Evolutionary conservation across 768 basidiomycete species (phyloP), one percentile per base, ranked within the genome.

Genomic region (Scleroderma bovista): DNA sequence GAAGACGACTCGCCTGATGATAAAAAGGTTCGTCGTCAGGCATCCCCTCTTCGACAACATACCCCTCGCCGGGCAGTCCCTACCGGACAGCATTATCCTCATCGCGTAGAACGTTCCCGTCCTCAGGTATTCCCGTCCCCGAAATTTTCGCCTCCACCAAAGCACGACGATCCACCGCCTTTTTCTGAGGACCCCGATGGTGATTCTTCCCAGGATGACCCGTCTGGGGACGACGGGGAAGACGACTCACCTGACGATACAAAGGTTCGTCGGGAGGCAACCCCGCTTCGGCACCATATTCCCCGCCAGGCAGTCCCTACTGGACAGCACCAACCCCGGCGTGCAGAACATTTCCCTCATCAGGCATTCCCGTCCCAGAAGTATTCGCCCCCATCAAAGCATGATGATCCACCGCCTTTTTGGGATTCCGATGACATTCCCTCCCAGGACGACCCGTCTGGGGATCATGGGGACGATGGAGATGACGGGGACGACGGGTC

Each of bases 301-400:
- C n/a, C n/a, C n/a, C 50, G 49, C 19, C 15, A 37, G 45, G 34
- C 53, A 12, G 15, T 34, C 24, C 51, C 53, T 20, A 47, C 53
- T 47, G 46, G 32, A 20, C 20, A 34, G 16, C n/a, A 9, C 9
- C n/a, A n/a, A n/a, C n/a, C n/a, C n/a, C 26, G 26, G 4, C 26
- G 26, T 29, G 26, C 26, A 4, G 26, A 29, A 29, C 26, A 29
- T 38, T 36, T 29, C 33, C 32, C 49, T 38, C 49, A 38, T 22
- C 17, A 50, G 38, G 22, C 37, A 23, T 11, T 16, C 3, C 34
- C 43, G 7, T 53, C 52, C 24, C 36, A 20, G 19, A 38, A 13
- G 23, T 39, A 53, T 23, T 24, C 39, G 13, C 39, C 39, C 22
- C 36, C 24, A 16, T 38, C 26, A 5, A 29, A 29, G 26, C 26